Evolutionary conservation across 768 basidiomycete genomes (phyloP).

Genomic region (Leccinum obscurum): DNA sequence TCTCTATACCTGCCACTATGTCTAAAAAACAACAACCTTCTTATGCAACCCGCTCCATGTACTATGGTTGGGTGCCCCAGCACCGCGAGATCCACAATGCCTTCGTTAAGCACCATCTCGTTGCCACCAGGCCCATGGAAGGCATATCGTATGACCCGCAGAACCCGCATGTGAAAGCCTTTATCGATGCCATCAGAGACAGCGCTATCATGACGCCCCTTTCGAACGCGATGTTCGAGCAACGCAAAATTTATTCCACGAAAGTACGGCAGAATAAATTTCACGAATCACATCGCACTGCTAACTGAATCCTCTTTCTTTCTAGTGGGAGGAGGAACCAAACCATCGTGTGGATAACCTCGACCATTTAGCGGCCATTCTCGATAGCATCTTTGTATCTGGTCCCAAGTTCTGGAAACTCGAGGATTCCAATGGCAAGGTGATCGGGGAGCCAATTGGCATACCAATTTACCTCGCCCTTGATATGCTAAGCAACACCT

Average conservation of each 20-base stretch:
- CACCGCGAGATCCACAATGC: background rate
- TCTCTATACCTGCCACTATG: background rate
- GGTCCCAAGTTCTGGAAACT: background rate
- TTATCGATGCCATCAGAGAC: too few relatives aligned
- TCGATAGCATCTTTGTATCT: background rate
- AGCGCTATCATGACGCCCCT: too few relatives aligned
- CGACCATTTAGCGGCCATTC: background rate
- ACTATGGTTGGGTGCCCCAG: constrained; percentile 3
- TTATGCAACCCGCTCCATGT: background rate
- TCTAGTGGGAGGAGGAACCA: background rate
- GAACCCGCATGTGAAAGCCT: too few relatives aligned
- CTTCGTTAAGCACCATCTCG: background rate
- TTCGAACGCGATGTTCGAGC: background rate
- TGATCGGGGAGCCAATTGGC: background rate
- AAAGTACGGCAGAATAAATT: background rate
- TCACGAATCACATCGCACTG: too few relatives aligned
- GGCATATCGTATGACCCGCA: too few relatives aligned
- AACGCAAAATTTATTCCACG: background rate
- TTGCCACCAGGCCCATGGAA: too few relatives aligned
- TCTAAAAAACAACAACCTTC: background rate
- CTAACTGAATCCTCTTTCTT: background rate
- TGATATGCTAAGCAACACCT: background rate
- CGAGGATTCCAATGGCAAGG: background rate
- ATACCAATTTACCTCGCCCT: background rate
- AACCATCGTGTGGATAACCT: background rate